Evolutionary conservation across 2,329 filamentous ascomycete genomes (phyloP).

Genomic region (Ilyonectria destructans): DNA sequence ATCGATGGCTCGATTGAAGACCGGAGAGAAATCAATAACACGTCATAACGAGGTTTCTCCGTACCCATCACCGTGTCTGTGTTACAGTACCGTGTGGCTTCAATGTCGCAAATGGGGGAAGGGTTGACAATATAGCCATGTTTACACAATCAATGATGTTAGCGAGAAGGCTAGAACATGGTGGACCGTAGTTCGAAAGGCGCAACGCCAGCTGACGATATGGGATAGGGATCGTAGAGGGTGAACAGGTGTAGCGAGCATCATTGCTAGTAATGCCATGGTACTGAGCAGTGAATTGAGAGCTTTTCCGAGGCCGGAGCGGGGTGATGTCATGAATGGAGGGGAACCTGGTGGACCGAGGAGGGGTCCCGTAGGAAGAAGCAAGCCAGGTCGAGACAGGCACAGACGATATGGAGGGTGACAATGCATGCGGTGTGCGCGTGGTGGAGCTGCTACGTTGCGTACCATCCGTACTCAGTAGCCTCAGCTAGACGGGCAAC

Average conservation of each 20-base stretch:
- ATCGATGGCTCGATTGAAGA: not conserved
- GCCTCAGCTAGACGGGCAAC: not conserved
- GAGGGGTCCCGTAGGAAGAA: not conserved
- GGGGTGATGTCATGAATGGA: not conserved
- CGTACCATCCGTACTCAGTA: not conserved
- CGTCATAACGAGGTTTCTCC: not conserved
- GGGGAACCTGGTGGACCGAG: not conserved
- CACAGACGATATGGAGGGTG: not conserved
- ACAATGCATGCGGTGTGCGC: not conserved
- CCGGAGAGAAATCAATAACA: not conserved
- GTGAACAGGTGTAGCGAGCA: not conserved
- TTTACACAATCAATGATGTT: slow-evolving; percentile 7
- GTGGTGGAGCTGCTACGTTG: not conserved
- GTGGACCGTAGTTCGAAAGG: not conserved
- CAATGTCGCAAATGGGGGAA: slow-evolving; percentile 1
- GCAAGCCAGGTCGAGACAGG: not conserved
- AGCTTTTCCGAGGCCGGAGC: not conserved
- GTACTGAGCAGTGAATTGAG: not conserved
- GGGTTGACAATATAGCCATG: not conserved
- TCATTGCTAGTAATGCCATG: not conserved
- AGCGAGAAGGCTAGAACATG: slow-evolving; percentile 5
- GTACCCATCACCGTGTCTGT: not conserved
- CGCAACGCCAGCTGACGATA: too few relatives aligned
- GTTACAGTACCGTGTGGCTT: slow-evolving; percentile 10
- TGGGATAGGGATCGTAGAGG: not conserved